phyloP scores from a whole-genome alignment of 192 early-diverging fungal genomes.

The Gigaspora rosea region DNA sequence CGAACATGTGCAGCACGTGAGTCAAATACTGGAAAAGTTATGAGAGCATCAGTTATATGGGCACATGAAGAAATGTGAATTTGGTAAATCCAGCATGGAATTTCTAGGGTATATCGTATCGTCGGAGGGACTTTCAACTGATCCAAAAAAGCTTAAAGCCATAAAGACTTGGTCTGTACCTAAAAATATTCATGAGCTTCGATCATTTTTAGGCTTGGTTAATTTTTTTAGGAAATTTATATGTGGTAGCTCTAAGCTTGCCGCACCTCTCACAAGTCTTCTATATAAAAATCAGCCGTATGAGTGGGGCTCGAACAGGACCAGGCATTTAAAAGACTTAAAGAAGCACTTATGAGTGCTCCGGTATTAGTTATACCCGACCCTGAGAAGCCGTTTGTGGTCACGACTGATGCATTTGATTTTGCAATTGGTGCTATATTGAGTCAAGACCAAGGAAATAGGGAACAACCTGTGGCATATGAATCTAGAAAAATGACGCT shows the following conservation, averaged over 20 bases:
- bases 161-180: slow-evolving; percentile 34
- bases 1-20: slow-evolving; percentile 37
- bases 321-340: slow-evolving; percentile 29
- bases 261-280: slow-evolving; percentile 26
- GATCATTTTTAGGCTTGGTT: background rate
- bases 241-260: slow-evolving; percentile 35
- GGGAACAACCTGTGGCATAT: too few species aligned
- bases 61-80: slow-evolving; percentile 35
- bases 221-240: slow-evolving; percentile 44
- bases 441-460: too few species aligned
- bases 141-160: slow-evolving; percentile 30
- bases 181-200: too few species aligned
- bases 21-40: slow-evolving; percentile 26
- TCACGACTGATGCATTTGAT: too few species aligned
- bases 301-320: slow-evolving; percentile 14
- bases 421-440: too few species aligned
- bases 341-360: slow-evolving; percentile 15
- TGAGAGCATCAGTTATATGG: slow-evolving; percentile 22
- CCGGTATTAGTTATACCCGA: background rate
- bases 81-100: slow-evolving; percentile 33
- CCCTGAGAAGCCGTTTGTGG: background rate
- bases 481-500: too few species aligned
- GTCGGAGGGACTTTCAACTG: slow-evolving; percentile 25
- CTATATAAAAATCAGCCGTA: background rate
- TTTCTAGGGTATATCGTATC: slow-evolving; percentile 38